A percentile compares a stretch with the other conserved stretches of the same genome.
phyloP scores from a whole-genome alignment of 805 yeast species.

The Candida hungchunana region DNA sequence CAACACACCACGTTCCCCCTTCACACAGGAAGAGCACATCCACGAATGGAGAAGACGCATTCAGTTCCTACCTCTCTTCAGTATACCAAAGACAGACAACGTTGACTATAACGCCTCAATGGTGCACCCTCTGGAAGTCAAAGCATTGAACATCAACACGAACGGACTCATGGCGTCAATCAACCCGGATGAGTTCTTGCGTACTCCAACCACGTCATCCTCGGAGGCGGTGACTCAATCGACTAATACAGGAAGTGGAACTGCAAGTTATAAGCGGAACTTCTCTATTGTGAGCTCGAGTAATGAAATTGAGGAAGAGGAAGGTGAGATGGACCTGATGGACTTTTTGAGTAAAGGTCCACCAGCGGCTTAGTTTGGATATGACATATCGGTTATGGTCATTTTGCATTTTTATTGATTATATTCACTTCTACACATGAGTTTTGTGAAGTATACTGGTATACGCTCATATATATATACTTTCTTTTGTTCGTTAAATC shows the following conservation, averaged over 20 bases:
- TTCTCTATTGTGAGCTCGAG: constrained; percentile 2
- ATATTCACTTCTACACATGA: not conserved
- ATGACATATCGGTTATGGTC: not conserved
- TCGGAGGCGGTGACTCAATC: too few relatives aligned
- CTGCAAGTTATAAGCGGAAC: constrained; percentile 4
- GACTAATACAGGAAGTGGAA: not conserved
- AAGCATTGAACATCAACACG: constrained; percentile 4
- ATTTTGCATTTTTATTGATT: constrained; percentile 2
- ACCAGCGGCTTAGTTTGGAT: constrained; percentile 5
- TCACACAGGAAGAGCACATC: constrained; percentile 25
- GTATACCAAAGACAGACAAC: constrained; percentile 35
- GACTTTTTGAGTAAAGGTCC: constrained; percentile 45
- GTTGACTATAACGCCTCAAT: constrained; percentile 2
- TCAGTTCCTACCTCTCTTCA: constrained; percentile 41
- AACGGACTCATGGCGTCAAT: constrained; percentile 12
- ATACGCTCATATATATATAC: not conserved
- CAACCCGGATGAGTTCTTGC: constrained; percentile 17
- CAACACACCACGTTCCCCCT: constrained; percentile 24
- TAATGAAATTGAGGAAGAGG: constrained; percentile 9
- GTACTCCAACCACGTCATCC: constrained; percentile 9
- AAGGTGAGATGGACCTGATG: constrained; percentile 39
- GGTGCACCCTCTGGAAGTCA: constrained; percentile 3
- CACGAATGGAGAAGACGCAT: constrained; percentile 37
- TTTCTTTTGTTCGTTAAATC: too few relatives aligned
- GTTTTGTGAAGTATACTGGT: not conserved